Evolutionary conservation across 768 basidiomycete species (phyloP), one percentile per base, ranked within the genome.

Genomic region (Leucocoprinus leucothites): DNA sequence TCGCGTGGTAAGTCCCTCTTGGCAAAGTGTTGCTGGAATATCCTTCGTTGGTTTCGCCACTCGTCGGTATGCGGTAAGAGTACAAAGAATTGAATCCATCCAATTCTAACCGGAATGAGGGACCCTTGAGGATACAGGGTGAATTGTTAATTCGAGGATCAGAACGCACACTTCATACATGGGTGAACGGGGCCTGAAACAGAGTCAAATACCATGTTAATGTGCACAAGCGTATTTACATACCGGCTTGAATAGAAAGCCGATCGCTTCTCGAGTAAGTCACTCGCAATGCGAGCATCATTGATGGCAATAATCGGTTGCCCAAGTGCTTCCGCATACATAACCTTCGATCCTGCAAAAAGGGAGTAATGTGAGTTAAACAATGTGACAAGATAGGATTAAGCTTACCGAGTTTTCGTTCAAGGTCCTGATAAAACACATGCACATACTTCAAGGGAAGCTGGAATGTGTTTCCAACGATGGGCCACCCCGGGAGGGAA

Each of bases 211-310:
- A 31, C 45, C 47, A 18, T 31, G 41, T 16, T 22, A 19, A 19
- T 21, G 11, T 22, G 5, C 14, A n/a, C 2, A 1, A 36, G 2
- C n/a, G n/a, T n/a, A 1, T 18, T 31, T 11, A 22, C 54, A 11
- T 38, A 61, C 58, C 81, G 74, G 58, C 81, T 80, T 4, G 84
- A 83, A 58, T 84, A 85, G 44, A 80, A 80, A 16, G 67, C 61
- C n/a, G 78, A 80, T 4, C 80, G 71, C 57, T 77, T 83, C 47
- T 84, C 83, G 38, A 86, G 77, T 0, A 85, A 73, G 31, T 85
- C 82, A 40, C 68, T 68, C 1, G 76, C 75, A 1, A 71, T 67
- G 38, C 75, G 60, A 16, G 71, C 63, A 2, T 76, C 72, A 61
- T 82, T 83, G 3, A 71, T 58, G 49, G 69, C 63, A 5, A 71